Base-by-base conservation (phyloP, 768 basidiomycete species). In the Russula dissimulans region DNA sequence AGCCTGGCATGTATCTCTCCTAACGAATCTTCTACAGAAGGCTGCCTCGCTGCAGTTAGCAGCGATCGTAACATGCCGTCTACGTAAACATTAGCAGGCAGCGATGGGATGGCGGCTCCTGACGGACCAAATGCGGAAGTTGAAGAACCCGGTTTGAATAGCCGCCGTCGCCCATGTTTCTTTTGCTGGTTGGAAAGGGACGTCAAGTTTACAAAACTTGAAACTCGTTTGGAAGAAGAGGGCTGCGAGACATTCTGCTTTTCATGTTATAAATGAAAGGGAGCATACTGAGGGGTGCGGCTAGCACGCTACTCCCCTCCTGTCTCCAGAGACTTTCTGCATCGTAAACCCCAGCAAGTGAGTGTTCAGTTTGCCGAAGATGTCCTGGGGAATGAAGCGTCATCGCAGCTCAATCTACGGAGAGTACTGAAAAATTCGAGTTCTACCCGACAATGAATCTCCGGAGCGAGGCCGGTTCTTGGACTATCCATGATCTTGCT, bases 11-110 rank as follows among this genome's bases (percentile, higher is more conserved):
- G 60, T 50, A 55, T 46, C 49, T 34, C 48, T 26, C 34, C 44
- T 45, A 51, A 61, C 54, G 60, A 61, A 61, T 61, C 60, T 56
- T 61, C 54, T 46, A 50, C 60, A 61, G 60, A 61, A 61, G 60
- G 49, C 49, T 51, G 60, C 60, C 60, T 61, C 60, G 55, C 60
- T 52, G 60, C 60, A 45, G 43, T 41, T 45, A 52, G 55, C 45
- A 56, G 60, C 60, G 60, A 61, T 61, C 50, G 50, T 54, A 56
- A 61, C 60, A 56, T 56, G 43, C 55, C 44, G 55, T 46, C 60
- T 61, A 61, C 60, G 60, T 61, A 61, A 61, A 56, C 43, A 45
- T 56, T 56, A 48, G 41, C 42, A 50, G 49, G 60, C 49, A 56
- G 55, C 60, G 44, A 61, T 31, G n/a, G 55, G 31, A 31, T 56